Evolutionary conservation across 164 flowering plant genomes (phyloP), one percentile per base, ranked within the genome.

Genomic region (Dillenia turbinata): DNA sequence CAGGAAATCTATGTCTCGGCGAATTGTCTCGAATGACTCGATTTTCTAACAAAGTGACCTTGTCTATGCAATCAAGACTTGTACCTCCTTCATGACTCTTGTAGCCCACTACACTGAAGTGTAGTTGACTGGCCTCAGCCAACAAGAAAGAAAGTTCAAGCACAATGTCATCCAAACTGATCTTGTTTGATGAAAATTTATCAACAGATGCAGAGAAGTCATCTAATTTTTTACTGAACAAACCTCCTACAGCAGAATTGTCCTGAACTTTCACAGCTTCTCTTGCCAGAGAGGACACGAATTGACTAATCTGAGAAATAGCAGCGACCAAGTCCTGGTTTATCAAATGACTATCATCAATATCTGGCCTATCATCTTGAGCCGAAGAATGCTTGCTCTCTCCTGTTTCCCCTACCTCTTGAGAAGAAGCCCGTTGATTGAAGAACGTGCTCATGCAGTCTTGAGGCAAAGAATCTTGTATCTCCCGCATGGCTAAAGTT

Each of bases 1-100:
- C 79, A 46, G 75, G 57, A 76, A 77, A 79, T n/a, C 67, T 77
- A 65, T 82, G 90, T 64, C 73, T 77, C 33, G 69, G 49, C 55
- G 71, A 71, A 52, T 77, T 79, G 63, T 72, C 76, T 50, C 76
- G 77, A 50, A 78, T 66, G 14, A 65, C 73, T 67, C 81, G 87
- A 63, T 85, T 83, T 69, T 89, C 97, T 1, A 84, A 85, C 61
- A 87, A 79, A 17, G 87, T 91, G 67, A 88, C 85, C 70, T 94
- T 91, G 77, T 89, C 99, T 63, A 89, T 78, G 69, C 92, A 89
- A 75, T 85, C 96, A 66, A 88, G 77, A 69, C 69, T 79, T 24
- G 63, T 70, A 75, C 86, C 96, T 56, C 70, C 78, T 66, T 78
- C 89, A 63, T 54, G 59, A 51, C 70, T 75, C 68, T 81, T 84